Conservation (phyloP, 2,329 filamentous ascomycete genomes). For the Dactylellina parvicollis region DNA sequence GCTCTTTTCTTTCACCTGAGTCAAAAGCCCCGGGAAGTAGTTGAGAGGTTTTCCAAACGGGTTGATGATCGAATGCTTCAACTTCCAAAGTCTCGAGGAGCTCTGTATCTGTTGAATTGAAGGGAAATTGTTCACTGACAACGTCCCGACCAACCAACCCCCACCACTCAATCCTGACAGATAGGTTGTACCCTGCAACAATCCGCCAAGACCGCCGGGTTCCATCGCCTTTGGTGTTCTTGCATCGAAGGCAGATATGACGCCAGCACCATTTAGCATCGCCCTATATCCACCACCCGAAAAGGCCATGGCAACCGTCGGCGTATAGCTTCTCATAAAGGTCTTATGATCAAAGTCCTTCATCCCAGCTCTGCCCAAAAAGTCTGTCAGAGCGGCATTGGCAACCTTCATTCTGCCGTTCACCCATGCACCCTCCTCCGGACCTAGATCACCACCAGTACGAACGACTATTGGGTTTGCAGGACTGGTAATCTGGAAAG, state of each 20-base stretch:
- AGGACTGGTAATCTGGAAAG: constrained; percentile 37
- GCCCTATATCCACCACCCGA: constrained; percentile 89
- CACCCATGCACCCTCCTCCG: constrained; percentile 79
- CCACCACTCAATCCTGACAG: constrained; percentile 82
- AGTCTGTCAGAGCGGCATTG: constrained; percentile 76
- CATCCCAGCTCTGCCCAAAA: constrained; percentile 78
- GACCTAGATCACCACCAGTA: constrained; percentile 16
- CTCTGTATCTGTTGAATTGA: constrained; percentile 29
- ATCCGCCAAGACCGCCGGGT: constrained; percentile 77
- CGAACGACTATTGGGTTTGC: constrained; percentile 9
- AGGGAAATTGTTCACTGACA: constrained; percentile 71
- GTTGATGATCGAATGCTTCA: constrained; percentile 71
- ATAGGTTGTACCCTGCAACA: constrained; percentile 84
- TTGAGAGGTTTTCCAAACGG: constrained; percentile 63
- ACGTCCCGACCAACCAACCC: constrained; percentile 83
- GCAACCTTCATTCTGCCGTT: constrained; percentile 76
- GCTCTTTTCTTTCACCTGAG: constrained; percentile 70
- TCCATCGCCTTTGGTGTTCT: constrained; percentile 72
- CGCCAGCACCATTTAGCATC: constrained; percentile 84
- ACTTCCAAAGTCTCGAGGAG: constrained; percentile 68
- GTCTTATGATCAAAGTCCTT: constrained; percentile 77
- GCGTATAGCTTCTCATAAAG: constrained; percentile 75
- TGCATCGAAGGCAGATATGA: constrained; percentile 79
- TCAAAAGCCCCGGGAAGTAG: constrained; percentile 72
- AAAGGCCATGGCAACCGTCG: constrained; percentile 78